Base-by-base conservation (phyloP, 2,329 filamentous ascomycete species). In the Proliferodiscus dingleyae region DNA sequence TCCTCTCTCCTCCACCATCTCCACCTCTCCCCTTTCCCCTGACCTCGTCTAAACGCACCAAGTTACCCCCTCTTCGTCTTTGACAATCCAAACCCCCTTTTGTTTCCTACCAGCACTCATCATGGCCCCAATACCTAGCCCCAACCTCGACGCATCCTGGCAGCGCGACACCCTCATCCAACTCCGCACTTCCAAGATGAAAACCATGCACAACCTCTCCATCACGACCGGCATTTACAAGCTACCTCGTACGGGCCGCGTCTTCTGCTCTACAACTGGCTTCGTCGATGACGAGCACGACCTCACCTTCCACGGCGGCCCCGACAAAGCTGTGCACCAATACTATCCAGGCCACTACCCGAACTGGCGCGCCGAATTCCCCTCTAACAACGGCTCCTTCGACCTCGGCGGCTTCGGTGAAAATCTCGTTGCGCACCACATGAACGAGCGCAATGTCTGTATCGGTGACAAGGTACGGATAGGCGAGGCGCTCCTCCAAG, bases 391-490 rank as follows among this genome's bases (percentile, higher is more conserved):
- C 1, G 65, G 71, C 2, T 66, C 68, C 2, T 83, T 84, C 53
- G 64, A 67, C 4, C 71, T 73, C 0, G 81, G 81, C 2, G 78
- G 71, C 0, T 85, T 84, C 51, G 81, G 81, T 5, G 81, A 85
- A 64, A 85, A 85, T 54, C 66, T 85, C 3, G 78, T 81, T 30
- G 75, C 70, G 1, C 63, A 65, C 1, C 66, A 67, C 32, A 74
- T 83, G 68, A 83, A 81, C 54, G 81, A 85, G 64, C 69, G 72
- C 28, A 84, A 80, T 52, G 66, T 84, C 1, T 84, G 81, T 61
- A 80, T 85, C 41, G 81, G 81, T 18, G 81, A 85, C 53, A 65
- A n/a, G n/a, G n/a, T n/a, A n/a, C n/a, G n/a, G n/a, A n/a, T n/a
- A n/a, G n/a, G n/a, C n/a, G n/a, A n/a, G n/a, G 68, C 78, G 0